phyloP scores from a whole-genome alignment of 441 rosid species.

The Adansonia madagascariensis region DNA sequence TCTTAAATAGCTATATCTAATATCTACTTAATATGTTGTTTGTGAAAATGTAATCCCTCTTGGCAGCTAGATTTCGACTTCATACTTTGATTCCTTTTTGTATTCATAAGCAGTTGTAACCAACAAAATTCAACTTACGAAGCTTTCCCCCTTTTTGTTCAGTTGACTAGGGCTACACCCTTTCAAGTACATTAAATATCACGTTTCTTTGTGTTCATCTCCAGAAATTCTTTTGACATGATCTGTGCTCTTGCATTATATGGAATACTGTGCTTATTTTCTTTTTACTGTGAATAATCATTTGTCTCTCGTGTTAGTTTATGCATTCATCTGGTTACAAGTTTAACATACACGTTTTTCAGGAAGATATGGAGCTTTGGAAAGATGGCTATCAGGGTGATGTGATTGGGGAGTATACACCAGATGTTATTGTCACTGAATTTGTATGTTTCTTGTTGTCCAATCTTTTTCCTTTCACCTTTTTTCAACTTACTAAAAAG shows the following conservation, averaged over 20 bases:
- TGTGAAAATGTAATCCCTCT: not conserved
- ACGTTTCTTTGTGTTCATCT: not conserved
- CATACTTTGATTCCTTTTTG: not conserved
- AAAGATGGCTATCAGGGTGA: conserved; percentile 87
- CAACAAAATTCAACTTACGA: not conserved
- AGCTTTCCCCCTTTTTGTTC: not conserved
- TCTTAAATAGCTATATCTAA: not conserved
- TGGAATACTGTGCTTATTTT: not conserved
- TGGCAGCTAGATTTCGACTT: not conserved
- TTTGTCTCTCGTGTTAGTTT: not conserved
- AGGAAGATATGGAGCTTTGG: conserved; percentile 67
- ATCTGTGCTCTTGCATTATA: not conserved
- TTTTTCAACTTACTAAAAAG: conserved; percentile 4
- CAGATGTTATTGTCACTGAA: conserved; percentile 80
- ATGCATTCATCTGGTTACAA: not conserved
- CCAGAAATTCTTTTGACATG: not conserved
- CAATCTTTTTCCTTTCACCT: conserved; percentile 13
- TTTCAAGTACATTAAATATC: not conserved
- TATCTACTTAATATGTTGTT: not conserved
- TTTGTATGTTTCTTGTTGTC: conserved; percentile 62
- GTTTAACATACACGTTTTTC: conserved; percentile 21
- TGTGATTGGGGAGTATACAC: conserved; percentile 85
- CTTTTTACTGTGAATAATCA: not conserved
- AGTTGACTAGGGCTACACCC: not conserved
- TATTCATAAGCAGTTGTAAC: not conserved